These are phyloP conservation scores for Fraxinus sp. DNA, from an alignment of 305 asterid species.

Conservation along the genomic window DNA sequence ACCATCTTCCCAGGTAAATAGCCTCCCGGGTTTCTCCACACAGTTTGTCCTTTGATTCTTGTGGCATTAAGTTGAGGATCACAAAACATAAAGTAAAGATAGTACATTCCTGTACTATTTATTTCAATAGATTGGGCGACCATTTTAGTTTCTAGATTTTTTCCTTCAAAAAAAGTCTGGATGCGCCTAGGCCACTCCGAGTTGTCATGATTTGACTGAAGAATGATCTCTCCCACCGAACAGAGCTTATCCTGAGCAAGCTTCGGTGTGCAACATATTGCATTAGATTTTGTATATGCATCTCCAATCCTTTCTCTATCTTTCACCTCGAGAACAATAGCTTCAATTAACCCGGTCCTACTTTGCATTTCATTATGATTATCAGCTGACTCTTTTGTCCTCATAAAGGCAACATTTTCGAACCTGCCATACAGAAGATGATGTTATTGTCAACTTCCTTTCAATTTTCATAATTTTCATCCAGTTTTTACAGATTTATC, in stretches of 20 bases:
- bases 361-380: conserved; percentile 80
- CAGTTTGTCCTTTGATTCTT: conserved; percentile 73
- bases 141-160: conserved; percentile 61
- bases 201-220: conserved; percentile 60
- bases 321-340: conserved; percentile 83
- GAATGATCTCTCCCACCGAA: conserved; percentile 86
- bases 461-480: background rate
- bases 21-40: conserved; percentile 95
- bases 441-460: background rate
- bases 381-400: conserved; percentile 67
- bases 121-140: conserved; percentile 64
- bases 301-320: conserved; percentile 86
- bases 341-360: conserved; percentile 84
- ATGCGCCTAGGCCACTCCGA: conserved; percentile 85
- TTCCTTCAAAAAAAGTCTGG: conserved; percentile 65
- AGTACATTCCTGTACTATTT: conserved; percentile 89
- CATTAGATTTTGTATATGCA: conserved; percentile 55
- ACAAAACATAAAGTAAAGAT: conserved; percentile 79
- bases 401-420: conserved; percentile 66
- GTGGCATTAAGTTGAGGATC: conserved; percentile 81
- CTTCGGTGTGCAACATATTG: conserved; percentile 79
- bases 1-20: conserved; percentile 95
- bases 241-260: conserved; percentile 84
- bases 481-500: background rate
- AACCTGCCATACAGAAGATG: conserved; percentile 43